Evolutionary conservation across 2,329 filamentous ascomycete genomes (phyloP).

Genomic region (Pestalotiopsis sp.): DNA sequence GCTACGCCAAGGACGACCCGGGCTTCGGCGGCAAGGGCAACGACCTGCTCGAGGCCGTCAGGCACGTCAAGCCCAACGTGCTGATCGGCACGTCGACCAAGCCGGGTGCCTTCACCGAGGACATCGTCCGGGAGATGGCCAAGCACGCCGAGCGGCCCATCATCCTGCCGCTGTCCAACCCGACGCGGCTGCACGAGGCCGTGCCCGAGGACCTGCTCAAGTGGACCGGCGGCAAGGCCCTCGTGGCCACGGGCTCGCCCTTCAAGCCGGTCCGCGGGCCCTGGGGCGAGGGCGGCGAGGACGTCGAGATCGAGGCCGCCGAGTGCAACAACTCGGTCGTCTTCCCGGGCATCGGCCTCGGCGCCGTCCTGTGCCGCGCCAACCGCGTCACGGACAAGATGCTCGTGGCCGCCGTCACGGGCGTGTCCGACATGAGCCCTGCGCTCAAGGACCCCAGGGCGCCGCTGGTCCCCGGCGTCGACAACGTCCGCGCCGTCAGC

Average conservation of each 20-base stretch:
- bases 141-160: slow-evolving; percentile 73
- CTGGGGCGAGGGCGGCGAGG: slow-evolving; percentile 49
- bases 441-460: slow-evolving; percentile 64
- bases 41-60: slow-evolving; percentile 67
- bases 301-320: slow-evolving; percentile 55
- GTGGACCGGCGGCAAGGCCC: slow-evolving; percentile 77
- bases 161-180: slow-evolving; percentile 82
- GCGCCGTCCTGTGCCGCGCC: slow-evolving; percentile 71
- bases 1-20: slow-evolving; percentile 64
- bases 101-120: slow-evolving; percentile 74
- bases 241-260: slow-evolving; percentile 83
- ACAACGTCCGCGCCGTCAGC: slow-evolving; percentile 73
- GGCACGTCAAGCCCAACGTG: slow-evolving; percentile 75
- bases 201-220: slow-evolving; percentile 73
- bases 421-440: slow-evolving; percentile 71
- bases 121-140: slow-evolving; percentile 76
- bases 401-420: slow-evolving; percentile 78
- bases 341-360: slow-evolving; percentile 85
- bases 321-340: slow-evolving; percentile 90
- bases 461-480: slow-evolving; percentile 76
- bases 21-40: slow-evolving; percentile 64
- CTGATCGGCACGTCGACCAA: slow-evolving; percentile 84
- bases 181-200: slow-evolving; percentile 82
- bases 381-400: slow-evolving; percentile 73
- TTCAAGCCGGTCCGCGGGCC: slow-evolving; percentile 72